Evolutionary conservation across 495 filamentous ascomycete genomes (phyloP).

Genomic region (Talaromyces stipitatus): DNA sequence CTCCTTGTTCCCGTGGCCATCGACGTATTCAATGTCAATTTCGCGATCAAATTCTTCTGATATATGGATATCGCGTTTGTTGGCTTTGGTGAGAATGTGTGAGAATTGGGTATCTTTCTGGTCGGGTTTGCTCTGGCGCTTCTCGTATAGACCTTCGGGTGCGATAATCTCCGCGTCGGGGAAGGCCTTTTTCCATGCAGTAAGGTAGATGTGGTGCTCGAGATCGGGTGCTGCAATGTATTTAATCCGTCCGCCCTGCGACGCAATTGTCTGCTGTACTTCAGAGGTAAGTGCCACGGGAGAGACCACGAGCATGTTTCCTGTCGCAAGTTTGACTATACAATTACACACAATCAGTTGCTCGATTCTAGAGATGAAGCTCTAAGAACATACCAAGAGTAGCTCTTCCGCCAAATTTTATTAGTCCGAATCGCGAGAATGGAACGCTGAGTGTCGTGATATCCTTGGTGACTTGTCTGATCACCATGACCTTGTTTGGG

Average conservation of each 20-base stretch:
- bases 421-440: constrained; percentile 70
- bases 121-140: constrained; percentile 59
- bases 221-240: constrained; percentile 85
- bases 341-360: not conserved
- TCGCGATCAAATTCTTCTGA: constrained; percentile 75
- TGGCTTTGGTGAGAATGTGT: constrained; percentile 54
- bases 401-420: constrained; percentile 80
- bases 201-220: constrained; percentile 88
- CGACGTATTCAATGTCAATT: constrained; percentile 79
- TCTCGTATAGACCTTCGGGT: constrained; percentile 79
- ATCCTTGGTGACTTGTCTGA: constrained; percentile 71
- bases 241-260: constrained; percentile 62
- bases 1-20: constrained; percentile 75
- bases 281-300: constrained; percentile 75
- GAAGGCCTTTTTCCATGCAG: constrained; percentile 72
- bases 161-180: constrained; percentile 73
- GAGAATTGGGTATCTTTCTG: constrained; percentile 63
- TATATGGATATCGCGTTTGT: constrained; percentile 46
- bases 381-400: constrained; percentile 61
- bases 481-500: constrained; percentile 75
- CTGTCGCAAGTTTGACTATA: constrained; percentile 66
- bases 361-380: not conserved
- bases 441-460: constrained; percentile 78
- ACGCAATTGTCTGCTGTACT: constrained; percentile 56
- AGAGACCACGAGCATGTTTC: constrained; percentile 83